A percentile compares a stretch with the other conserved stretches of the same genome.
phyloP scores from a whole-genome alignment of 352 stramenopile genomes.

The Salisapilia sapeloensis region DNA sequence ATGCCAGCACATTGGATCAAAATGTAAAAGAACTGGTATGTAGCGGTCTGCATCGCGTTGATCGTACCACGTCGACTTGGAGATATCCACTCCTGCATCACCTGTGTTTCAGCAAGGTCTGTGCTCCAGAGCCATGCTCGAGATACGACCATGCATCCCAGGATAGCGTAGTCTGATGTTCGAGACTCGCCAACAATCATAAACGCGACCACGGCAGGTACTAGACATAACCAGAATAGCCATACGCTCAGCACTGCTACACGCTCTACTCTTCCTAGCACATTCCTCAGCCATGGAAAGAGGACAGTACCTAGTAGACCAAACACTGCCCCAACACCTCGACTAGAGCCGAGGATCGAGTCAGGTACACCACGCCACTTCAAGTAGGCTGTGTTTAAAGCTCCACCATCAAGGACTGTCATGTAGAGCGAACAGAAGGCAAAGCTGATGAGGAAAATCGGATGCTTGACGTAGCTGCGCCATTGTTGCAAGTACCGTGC shows the following conservation, averaged over 20 bases:
- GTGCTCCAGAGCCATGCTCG: constrained; percentile 35
- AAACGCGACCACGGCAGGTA: constrained; percentile 18
- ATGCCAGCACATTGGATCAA: constrained; percentile 27
- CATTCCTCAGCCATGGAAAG: constrained; percentile 14
- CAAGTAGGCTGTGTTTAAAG: constrained; percentile 35
- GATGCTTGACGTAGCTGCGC: constrained; percentile 23
- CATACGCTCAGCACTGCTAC: constrained; percentile 34
- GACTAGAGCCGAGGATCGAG: constrained; percentile 20
- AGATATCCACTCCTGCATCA: constrained; percentile 59
- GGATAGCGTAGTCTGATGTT: constrained; percentile 34
- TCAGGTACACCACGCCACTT: constrained; percentile 41
- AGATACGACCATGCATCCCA: constrained; percentile 25
- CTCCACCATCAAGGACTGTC: constrained; percentile 26
- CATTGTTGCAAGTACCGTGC: constrained; percentile 18
- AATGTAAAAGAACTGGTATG: constrained; percentile 49
- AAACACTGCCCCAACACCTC: constrained; percentile 20
- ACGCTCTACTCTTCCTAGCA: constrained; percentile 17
- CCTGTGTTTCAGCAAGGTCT: constrained; percentile 45
- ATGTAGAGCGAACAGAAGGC: constrained; percentile 37
- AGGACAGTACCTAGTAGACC: constrained; percentile 28
- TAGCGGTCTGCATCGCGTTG: constrained; percentile 48
- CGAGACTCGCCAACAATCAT: constrained; percentile 17
- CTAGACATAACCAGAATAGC: constrained; percentile 38
- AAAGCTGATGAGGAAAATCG: constrained; percentile 32
- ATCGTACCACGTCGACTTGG: constrained; percentile 24